These are phyloP conservation scores for Pythium utonaiense DNA, from an alignment of 352 stramenopile species.

Conservation along the genomic window DNA sequence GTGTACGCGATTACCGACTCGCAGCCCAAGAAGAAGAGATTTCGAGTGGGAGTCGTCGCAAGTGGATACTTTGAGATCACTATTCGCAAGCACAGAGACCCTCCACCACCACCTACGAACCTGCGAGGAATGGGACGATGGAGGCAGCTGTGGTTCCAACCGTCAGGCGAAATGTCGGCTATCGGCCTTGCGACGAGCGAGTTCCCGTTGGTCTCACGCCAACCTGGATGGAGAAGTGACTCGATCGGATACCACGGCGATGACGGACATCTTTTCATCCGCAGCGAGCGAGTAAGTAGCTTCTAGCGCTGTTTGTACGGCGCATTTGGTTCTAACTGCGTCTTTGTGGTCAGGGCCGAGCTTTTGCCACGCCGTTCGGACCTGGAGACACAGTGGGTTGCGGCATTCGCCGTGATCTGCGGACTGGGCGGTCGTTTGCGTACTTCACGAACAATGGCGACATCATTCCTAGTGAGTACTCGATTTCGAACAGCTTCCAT, in stretches of 20 bases:
- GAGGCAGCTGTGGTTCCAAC: slow-evolving; percentile 3
- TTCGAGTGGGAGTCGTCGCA: slow-evolving; percentile 45
- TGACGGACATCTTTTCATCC: slow-evolving; percentile 65
- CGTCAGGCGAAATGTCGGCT: slow-evolving; percentile 46
- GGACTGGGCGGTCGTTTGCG: slow-evolving; percentile 35
- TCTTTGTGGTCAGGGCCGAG: slow-evolving; percentile 34
- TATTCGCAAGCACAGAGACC: slow-evolving; percentile 30
- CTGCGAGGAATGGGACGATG: neutral
- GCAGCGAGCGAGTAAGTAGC: slow-evolving; percentile 37
- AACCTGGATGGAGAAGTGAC: slow-evolving; percentile 60
- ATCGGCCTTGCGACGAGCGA: slow-evolving; percentile 51
- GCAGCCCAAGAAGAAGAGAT: slow-evolving; percentile 15
- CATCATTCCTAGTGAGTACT: slow-evolving; percentile 35
- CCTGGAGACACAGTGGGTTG: slow-evolving; percentile 69
- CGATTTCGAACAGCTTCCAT: too few species aligned
- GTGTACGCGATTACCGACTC: slow-evolving; percentile 33
- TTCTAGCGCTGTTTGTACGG: too few species aligned
- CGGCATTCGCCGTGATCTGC: slow-evolving; percentile 48
- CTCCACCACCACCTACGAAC: neutral
- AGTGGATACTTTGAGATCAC: slow-evolving; percentile 80
- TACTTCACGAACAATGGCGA: slow-evolving; percentile 77
- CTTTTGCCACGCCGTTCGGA: slow-evolving; percentile 61
- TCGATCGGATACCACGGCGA: slow-evolving; percentile 82
- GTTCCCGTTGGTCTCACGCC: slow-evolving; percentile 60
- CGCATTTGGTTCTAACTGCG: too few species aligned